Percentiles rank a stretch among this genome's conserved stretches.
Evolutionary conservation across 2,329 filamentous ascomycete species (phyloP).

Genomic region (Fusarium annulatum): DNA sequence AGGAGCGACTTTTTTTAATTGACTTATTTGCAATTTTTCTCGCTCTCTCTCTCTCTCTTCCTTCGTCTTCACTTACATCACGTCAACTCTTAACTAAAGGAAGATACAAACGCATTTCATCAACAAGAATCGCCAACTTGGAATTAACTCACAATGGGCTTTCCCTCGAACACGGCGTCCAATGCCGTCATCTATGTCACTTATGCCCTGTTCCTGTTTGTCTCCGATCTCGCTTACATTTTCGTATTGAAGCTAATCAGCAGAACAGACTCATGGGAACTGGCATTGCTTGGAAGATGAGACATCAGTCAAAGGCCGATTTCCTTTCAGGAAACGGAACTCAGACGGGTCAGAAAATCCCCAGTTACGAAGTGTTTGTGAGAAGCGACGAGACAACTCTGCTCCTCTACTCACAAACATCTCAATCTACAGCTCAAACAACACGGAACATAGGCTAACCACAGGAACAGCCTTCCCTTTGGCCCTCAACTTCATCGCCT

Average conservation of each 20-base stretch:
- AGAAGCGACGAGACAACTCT: not conserved
- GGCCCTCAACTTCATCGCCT: conserved; percentile 90
- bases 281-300: conserved; percentile 66
- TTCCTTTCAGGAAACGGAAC: conserved; percentile 83
- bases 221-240: conserved; percentile 4
- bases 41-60: not conserved
- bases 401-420: not conserved
- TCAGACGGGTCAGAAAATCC: conserved; percentile 76
- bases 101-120: not conserved
- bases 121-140: not conserved
- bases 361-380: conserved; percentile 4
- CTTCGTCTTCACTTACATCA: not conserved
- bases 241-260: conserved; percentile 27
- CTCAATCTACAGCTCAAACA: not conserved
- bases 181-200: conserved; percentile 87
- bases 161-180: conserved; percentile 79
- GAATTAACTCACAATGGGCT: conserved; percentile 66
- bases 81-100: not conserved
- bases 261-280: conserved; percentile 69
- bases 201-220: conserved; percentile 81
- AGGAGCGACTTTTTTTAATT: conserved; percentile 27
- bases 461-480: conserved; percentile 74
- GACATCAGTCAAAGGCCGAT: conserved; percentile 73
- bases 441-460: conserved; percentile 45
- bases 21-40: conserved; percentile 5